Conservation (phyloP, 2,329 filamentous ascomycete species). For the Aspergillus terreus region DNA sequence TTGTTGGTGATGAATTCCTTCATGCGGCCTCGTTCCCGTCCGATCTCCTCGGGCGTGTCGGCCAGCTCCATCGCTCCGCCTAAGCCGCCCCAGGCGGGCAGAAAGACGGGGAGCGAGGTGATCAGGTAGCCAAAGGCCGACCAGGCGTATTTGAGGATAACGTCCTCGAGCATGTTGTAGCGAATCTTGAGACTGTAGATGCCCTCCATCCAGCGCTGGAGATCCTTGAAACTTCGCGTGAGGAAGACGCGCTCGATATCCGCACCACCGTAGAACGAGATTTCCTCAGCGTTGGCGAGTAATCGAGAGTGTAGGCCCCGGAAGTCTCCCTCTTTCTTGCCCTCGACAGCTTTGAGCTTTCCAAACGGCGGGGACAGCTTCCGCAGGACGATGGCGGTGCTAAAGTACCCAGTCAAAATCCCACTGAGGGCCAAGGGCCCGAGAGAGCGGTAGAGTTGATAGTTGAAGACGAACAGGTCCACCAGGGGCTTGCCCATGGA, state of each 20-base stretch:
- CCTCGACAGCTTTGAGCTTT: constrained; percentile 94
- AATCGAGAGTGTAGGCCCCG: constrained; percentile 83
- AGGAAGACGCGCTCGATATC: constrained; percentile 93
- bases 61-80: constrained; percentile 68
- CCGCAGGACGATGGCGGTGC: constrained; percentile 85
- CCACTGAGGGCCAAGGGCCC: constrained; percentile 84
- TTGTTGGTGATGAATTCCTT: constrained; percentile 99
- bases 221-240: constrained; percentile 84
- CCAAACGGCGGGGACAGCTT: constrained; percentile 91
- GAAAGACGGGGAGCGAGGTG: constrained; percentile 86
- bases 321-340: constrained; percentile 92
- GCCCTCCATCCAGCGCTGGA: constrained; percentile 96
- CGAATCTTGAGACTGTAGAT: constrained; percentile 97
- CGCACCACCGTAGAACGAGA: constrained; percentile 94
- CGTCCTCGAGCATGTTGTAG: constrained; percentile 98
- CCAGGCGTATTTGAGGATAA: constrained; percentile 98
- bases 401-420: constrained; percentile 86
- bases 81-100: constrained; percentile 88
- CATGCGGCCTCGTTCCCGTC: constrained; percentile 79
- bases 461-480: constrained; percentile 97
- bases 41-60: constrained; percentile 27
- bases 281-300: constrained; percentile 95
- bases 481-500: constrained; percentile 96
- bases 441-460: constrained; percentile 87
- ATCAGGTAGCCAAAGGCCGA: constrained; percentile 95